Conservation (phyloP, 805 yeast genomes). For the Kodamaea kakaduensis region DNA sequence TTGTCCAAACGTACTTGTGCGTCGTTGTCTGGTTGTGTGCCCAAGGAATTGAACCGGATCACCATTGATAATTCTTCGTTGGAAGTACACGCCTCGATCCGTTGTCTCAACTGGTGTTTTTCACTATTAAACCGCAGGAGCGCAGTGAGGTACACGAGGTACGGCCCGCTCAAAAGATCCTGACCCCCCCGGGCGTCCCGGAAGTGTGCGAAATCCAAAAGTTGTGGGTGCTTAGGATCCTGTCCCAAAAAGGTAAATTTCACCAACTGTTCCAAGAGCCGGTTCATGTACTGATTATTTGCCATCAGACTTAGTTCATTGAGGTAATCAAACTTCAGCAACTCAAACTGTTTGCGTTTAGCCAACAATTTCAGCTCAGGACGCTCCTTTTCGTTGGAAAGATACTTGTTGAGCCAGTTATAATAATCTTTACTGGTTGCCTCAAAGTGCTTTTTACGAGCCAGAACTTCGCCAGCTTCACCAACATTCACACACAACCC, state of each 20-base stretch:
- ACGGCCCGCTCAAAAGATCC: slow-evolving; percentile 18
- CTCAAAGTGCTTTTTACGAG: slow-evolving; percentile 34
- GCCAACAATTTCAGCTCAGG: slow-evolving; percentile 36
- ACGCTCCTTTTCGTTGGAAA: slow-evolving; percentile 41
- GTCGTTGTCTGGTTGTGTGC: slow-evolving; percentile 5
- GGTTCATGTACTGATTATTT: slow-evolving; percentile 40
- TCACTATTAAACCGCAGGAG: slow-evolving; percentile 39
- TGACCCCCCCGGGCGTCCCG: slow-evolving; percentile 16
- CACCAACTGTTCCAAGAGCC: slow-evolving; percentile 33
- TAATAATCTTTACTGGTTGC: slow-evolving; percentile 39
- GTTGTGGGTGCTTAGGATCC: slow-evolving; percentile 11
- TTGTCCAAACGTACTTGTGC: slow-evolving; percentile 2
- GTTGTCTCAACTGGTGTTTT: slow-evolving; percentile 37
- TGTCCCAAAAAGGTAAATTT: slow-evolving; percentile 26
- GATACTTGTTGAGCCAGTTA: slow-evolving; percentile 41
- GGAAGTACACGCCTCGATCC: slow-evolving; percentile 36
- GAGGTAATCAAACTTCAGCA: slow-evolving; percentile 44
- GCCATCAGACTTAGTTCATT: slow-evolving; percentile 34
- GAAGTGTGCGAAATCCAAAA: slow-evolving; percentile 15
- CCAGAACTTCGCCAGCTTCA: slow-evolving; percentile 19
- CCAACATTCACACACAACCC: slow-evolving; percentile 3
- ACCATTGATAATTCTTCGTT: slow-evolving; percentile 38
- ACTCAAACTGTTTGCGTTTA: slow-evolving; percentile 38
- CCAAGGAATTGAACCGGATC: slow-evolving; percentile 25
- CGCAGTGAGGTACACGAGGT: slow-evolving; percentile 30